Evolutionary conservation across 2,329 filamentous ascomycete species (phyloP), one percentile per base, ranked within the genome.

Genomic region (Calonectria crousiana): DNA sequence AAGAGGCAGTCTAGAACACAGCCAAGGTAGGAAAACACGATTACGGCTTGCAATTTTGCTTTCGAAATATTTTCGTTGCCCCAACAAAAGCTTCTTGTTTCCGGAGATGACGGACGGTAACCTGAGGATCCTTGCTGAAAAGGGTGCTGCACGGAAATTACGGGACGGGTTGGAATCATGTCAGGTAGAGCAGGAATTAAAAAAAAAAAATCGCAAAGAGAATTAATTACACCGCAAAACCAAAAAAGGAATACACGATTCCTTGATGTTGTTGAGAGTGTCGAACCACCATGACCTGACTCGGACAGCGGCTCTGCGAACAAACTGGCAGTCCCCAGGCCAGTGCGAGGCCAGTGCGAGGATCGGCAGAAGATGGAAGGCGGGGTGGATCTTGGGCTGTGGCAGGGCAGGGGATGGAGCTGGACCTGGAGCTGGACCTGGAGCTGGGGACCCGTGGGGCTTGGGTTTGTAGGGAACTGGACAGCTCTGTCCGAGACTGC

Each of bases 201-300:
- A 53, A 32, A 32, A 26, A 53, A 56, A 58, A 53, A 38, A 23
- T 28, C 16, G 16, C 20, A 41, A 38, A 18, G 36, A 34, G 30
- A 41, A 62, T 41, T 13, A 28, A 56, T 56, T 28, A 53, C 14
- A 66, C 23, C n/a, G 26, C 6, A 34, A 56, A 23, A 41, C 28
- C 13, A 56, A 23, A 38, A 60, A n/a, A 60, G 38, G 20, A 47
- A 47, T 47, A 47, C 18, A 36, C 32, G 47, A 64, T 58, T 38
- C 36, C 62, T 67, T 18, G 64, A 67, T 71, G 73, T 70, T 71
- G 68, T 71, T 69, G 71, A 47, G 60, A 67, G 34, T 60, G 67
- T 79, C 78, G 78, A 80, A 80, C 78, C 77, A 80, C 75, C 41
- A 80, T 80, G 76, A 69, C n/a, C 78, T 77, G 78, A 80, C 71